Conservation (phyloP, 306 rosid genomes). For the Cucurbita ficifolia region DNA sequence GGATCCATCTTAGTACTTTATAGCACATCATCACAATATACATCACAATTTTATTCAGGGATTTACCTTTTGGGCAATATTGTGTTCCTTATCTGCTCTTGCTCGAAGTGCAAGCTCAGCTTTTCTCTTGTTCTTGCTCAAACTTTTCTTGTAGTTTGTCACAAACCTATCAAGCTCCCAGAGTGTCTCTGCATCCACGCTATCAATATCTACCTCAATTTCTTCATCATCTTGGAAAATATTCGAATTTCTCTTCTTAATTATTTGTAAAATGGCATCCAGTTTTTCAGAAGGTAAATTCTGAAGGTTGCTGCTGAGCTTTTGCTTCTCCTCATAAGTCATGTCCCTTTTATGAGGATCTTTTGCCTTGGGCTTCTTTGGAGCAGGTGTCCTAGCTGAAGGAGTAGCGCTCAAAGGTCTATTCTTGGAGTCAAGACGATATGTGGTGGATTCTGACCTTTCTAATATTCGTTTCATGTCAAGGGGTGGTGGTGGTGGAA, state of each 20-base stretch:
- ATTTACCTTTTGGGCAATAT: constrained; percentile 34
- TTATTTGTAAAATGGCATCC: constrained; percentile 71
- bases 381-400: constrained; percentile 68
- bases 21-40: background rate
- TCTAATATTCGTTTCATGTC: constrained; percentile 71
- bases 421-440: constrained; percentile 24
- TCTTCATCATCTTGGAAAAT: constrained; percentile 73
- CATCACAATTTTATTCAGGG: background rate
- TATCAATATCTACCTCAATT: constrained; percentile 91
- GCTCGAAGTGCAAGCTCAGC: constrained; percentile 65
- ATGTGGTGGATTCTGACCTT: constrained; percentile 53
- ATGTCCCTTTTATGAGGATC: constrained; percentile 88
- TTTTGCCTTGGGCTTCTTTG: constrained; percentile 90
- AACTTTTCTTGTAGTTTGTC: constrained; percentile 81
- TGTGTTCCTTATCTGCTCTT: constrained; percentile 37
- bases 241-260: constrained; percentile 58
- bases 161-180: constrained; percentile 98
- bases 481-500: constrained; percentile 48
- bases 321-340: constrained; percentile 86
- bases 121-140: constrained; percentile 83
- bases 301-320: constrained; percentile 71
- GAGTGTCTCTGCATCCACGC: constrained; percentile 78
- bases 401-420: constrained; percentile 51
- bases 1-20: constrained; percentile 9
- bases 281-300: constrained; percentile 69